Evolutionary conservation across 2,329 filamentous ascomycete genomes (phyloP).

Genomic region (Dothideomycetes sp.): DNA sequence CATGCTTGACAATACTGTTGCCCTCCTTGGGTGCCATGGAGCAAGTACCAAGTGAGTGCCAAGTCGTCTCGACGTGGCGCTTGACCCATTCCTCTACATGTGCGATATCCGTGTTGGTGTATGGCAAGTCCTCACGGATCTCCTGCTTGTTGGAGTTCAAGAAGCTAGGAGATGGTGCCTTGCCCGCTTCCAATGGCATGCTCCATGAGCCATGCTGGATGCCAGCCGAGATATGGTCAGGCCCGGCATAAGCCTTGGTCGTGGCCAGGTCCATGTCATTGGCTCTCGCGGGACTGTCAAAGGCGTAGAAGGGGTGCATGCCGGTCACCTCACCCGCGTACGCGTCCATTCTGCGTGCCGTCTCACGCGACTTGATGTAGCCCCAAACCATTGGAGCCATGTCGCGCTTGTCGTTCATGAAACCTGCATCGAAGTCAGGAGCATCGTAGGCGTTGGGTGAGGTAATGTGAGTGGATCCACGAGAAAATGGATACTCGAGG

Average conservation of each 20-base stretch:
- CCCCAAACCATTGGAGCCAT: constrained; percentile 58
- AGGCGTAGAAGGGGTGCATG: constrained; percentile 62
- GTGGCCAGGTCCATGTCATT: constrained; percentile 64
- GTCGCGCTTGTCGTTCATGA: constrained; percentile 77
- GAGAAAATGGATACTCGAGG: constrained; percentile 66
- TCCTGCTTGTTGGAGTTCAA: constrained; percentile 56
- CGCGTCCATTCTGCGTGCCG: constrained; percentile 64
- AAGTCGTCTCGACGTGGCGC: constrained; percentile 56
- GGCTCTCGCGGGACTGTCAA: constrained; percentile 57
- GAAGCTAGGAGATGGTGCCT: constrained; percentile 35
- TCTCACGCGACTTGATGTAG: constrained; percentile 74
- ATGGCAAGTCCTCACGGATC: constrained; percentile 53
- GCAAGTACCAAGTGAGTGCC: constrained; percentile 59
- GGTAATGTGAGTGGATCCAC: constrained; percentile 59
- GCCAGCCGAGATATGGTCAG: constrained; percentile 58
- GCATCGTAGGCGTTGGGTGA: constrained; percentile 57
- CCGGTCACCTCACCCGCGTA: constrained; percentile 62
- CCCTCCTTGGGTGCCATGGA: constrained; percentile 67
- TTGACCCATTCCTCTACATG: constrained; percentile 55
- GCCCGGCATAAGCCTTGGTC: constrained; percentile 64
- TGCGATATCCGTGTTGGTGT: constrained; percentile 51
- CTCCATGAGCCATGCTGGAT: constrained; percentile 63
- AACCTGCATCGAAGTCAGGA: constrained; percentile 41
- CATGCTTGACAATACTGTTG: constrained; percentile 71
- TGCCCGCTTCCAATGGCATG: constrained; percentile 45